Percentiles rank a stretch among this genome's conserved stretches.
These are phyloP conservation scores for Tylopilus vinaceipallidus DNA, from an alignment of 768 basidiomycete species.

Conservation along the genomic window DNA sequence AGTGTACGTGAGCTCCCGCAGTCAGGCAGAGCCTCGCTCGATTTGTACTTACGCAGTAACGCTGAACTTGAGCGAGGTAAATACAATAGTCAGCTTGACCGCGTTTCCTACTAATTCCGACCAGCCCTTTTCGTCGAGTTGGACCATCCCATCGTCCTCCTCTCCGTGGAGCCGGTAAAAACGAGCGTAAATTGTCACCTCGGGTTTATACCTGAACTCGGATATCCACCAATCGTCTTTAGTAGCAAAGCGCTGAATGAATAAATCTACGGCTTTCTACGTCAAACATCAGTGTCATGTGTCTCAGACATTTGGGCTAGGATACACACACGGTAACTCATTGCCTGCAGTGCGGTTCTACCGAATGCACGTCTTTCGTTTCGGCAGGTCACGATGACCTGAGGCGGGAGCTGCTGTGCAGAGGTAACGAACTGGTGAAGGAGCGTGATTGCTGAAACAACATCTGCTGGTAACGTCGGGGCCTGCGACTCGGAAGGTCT, in stretches of 20 bases:
- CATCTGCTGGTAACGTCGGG: slow-evolving; percentile 25
- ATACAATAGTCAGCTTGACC: slow-evolving; percentile 30
- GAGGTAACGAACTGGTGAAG: slow-evolving; percentile 32
- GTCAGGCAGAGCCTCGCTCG: neutral
- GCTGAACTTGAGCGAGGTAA: slow-evolving; percentile 35
- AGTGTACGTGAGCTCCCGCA: slow-evolving; percentile 10
- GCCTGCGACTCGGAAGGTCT: slow-evolving; percentile 24
- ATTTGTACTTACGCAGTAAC: slow-evolving; percentile 29
- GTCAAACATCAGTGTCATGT: slow-evolving; percentile 7
- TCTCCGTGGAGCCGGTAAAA: slow-evolving; percentile 34
- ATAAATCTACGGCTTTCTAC: slow-evolving; percentile 31
- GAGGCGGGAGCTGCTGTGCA: slow-evolving; percentile 29
- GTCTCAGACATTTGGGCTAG: neutral
- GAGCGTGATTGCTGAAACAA: slow-evolving; percentile 26
- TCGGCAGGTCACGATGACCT: slow-evolving; percentile 33
- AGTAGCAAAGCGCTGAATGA: slow-evolving; percentile 34
- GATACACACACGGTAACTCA: slow-evolving; percentile 32
- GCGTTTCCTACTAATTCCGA: slow-evolving; percentile 33
- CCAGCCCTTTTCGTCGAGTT: slow-evolving; percentile 33
- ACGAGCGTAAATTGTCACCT: slow-evolving; percentile 34
- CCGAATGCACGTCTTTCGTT: slow-evolving; percentile 32
- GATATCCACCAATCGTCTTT: slow-evolving; percentile 38
- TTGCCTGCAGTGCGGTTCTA: slow-evolving; percentile 28
- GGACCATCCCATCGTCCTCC: slow-evolving; percentile 33
- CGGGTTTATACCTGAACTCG: slow-evolving; percentile 32